Base-by-base conservation (phyloP, 2,329 filamentous ascomycete species). In the Zymoseptoria brevis region DNA sequence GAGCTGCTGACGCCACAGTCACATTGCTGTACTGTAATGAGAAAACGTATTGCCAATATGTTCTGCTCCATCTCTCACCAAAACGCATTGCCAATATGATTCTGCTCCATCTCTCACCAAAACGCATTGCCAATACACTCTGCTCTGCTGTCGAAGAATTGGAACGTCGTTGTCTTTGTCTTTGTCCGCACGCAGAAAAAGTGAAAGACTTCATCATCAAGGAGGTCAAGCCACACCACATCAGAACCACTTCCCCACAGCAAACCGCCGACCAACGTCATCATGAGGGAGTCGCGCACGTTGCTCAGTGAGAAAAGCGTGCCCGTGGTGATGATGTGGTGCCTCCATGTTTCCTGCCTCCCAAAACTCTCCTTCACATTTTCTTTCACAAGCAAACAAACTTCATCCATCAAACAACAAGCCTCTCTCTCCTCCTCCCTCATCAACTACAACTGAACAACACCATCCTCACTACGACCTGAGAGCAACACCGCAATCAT, bases 401-500 rank as follows among this genome's bases (percentile, higher is more conserved):
- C 35, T 41, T 16, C 13, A 16, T 16, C 9, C 35, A 41, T 41
- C 35, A 45, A 45, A 45, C 55, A 57, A 48, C 49, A 30, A 56
- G 19, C 53, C 26, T 16, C 49, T 19, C 53, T 51, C 19, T 21
- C 24, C 48, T 29, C 41, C 22, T 16, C 7, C 50, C 13, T 13
- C 48, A 52, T 26, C 45, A 29, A 51, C 26, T 9, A n/a, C 50
- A 30, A 24, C 30, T 41, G 9, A 51, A 49, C 24, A 22, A 53
- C 54, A 53, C 19, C 55, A 56, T 49, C 22, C 8, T 24, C 54
- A 56, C 9, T 19, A 59, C 57, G 22, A 45, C 51, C 57, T 59
- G 56, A 60, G 58, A 11, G 45, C 26, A 35, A 19, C 24, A 22
- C 29, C 50, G 60, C 62, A 55, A 84, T 63, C 63, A 96, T 96